A percentile compares a stretch with the other conserved stretches of the same genome.
Evolutionary conservation across 2,329 filamentous ascomycete genomes (phyloP).

Genomic region (Cladosporium sp.): DNA sequence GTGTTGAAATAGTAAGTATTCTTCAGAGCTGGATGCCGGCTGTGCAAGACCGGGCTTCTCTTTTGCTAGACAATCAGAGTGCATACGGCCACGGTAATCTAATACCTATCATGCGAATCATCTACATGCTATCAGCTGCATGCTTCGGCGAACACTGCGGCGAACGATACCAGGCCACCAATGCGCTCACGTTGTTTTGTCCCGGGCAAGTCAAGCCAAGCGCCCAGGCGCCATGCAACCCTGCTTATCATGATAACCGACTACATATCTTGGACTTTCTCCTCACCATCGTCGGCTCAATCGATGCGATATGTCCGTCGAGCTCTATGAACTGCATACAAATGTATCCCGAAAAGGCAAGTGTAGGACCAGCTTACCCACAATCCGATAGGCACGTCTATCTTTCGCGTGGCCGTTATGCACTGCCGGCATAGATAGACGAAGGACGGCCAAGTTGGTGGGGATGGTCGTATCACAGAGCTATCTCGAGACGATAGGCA

Average conservation of each 20-base stretch:
- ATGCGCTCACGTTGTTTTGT: neutral
- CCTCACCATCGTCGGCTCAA: conserved; percentile 1
- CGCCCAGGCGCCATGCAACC: neutral
- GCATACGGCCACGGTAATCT: neutral
- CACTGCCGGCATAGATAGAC: neutral
- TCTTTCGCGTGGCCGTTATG: neutral
- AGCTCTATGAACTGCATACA: neutral
- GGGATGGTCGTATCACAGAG: neutral
- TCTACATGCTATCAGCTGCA: neutral
- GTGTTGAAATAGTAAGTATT: too few relatives aligned
- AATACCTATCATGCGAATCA: neutral
- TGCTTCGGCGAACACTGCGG: neutral
- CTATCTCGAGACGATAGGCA: conserved; percentile 1
- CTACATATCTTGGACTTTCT: neutral
- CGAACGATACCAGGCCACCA: neutral
- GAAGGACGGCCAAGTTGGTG: neutral
- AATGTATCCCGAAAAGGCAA: neutral
- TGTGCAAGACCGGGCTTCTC: too few relatives aligned
- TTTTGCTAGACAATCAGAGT: neutral
- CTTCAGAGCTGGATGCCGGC: neutral
- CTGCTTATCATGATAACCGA: conserved; percentile 12
- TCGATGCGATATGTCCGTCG: neutral
- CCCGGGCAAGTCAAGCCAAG: conserved; percentile 10
- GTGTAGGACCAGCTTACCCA: neutral
- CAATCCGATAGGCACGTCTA: neutral